Evolutionary conservation across 495 filamentous ascomycete species (phyloP), one percentile per base, ranked within the genome.

Genomic region (Trichoderma gamsii): DNA sequence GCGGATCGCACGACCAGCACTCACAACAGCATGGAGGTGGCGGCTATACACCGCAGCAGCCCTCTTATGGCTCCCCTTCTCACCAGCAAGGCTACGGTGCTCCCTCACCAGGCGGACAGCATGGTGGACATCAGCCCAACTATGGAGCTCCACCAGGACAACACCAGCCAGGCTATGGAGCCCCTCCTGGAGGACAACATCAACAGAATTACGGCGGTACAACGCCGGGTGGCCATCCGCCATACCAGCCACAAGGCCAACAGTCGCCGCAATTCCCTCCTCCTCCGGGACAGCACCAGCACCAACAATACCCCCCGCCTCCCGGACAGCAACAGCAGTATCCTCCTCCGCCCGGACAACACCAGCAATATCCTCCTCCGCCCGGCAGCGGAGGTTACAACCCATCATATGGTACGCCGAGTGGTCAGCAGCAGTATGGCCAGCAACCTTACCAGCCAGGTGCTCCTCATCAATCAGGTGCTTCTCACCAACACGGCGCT

Each of bases 121-220:
- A 38, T 38, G 35, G 35, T 38, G 56, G 56, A 9, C 72, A 71
- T 16, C 72, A 73, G 38, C 70, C 71, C 15, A 70, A 68, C n/a
- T 76, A 75, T 61, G 69, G 68, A 25, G 69, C 68, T 68, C 69
- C 70, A 41, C 43, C 56, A 66, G 63, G 66, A 61, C 64, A 65
- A 29, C 73, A 75, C 51, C 72, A 76, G 64, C 70, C 74, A 13
- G 67, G 69, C 66, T 77, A 78, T 38, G 67, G 71, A 46, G 71
- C 70, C 18, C 70, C 73, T 8, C 70, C 74, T 0, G 70, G 69
- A 15, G 69, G 56, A 44, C 74, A 71, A 63, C 70, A 72, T 11
- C 72, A 72, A 35, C 70, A 71, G 49, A 61, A 32, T 25, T 61
- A 61, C 13, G 56, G 56, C 8, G 56, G 23, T 2, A 27, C 23